Evolutionary conservation across 1,139 yeast genomes (phyloP), one percentile per base, ranked within the genome.

Genomic region (Martiniozyma asiatica): DNA sequence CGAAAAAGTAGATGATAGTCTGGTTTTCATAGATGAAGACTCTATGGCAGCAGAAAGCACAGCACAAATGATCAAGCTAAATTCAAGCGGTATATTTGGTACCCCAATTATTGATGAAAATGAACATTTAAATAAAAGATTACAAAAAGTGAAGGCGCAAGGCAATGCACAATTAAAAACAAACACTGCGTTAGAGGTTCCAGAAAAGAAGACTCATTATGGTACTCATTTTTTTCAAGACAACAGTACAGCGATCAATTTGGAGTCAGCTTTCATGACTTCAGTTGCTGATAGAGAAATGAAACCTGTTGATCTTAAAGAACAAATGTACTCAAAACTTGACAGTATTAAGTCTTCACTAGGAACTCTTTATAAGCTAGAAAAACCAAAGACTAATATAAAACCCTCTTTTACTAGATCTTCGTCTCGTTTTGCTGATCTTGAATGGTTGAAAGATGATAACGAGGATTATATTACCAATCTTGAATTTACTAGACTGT

Each of bases 381-480:
- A 6, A 6, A 8, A 8, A 17, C 7, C 7, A 8, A 17, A 17
- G 8, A 6, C 8, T 8, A 17, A 6, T 17, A 20, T 20, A n/a
- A 35, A 32, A 14, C 37, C 43, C 14, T 20, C 42, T 3, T 42
- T 43, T 15, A 40, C 37, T 2, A 34, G 43, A 22, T 40, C 42
- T 4, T 37, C 46, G 2, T 37, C 37, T 4, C 27, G 50, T 29
- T 48, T 48, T 34, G 37, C 42, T 23, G 50, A 48, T 31, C 31
- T 47, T 12, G 49, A 48, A 30, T 50, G 55, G 54, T 28, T 45
- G 9, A 41, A 42, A 27, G 44, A 44, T 30, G 53, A 50, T 14
- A 31, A 32, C 1, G 50, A 44, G 11, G 55, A 50, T 33, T 49
- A 50, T 29, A 36, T 48, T 10, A 42, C 43, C 20, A 42, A 48